These are phyloP conservation scores for Leptodermis oblonga DNA, from an alignment of 257 asterid species.

Conservation along the genomic window DNA sequence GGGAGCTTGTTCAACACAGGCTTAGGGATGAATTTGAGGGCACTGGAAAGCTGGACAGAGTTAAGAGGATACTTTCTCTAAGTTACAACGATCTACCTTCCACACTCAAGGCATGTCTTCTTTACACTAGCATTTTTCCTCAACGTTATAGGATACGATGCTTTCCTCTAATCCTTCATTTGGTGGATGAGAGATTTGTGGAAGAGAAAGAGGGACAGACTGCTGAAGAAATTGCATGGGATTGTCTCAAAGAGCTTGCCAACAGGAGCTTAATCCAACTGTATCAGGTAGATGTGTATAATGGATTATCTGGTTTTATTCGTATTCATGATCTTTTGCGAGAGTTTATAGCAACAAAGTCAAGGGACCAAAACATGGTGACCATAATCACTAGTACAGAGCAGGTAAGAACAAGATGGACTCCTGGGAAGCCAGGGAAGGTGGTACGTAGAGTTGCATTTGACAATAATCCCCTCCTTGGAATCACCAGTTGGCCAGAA, in stretches of 20 bases:
- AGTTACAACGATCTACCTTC: conserved; percentile 19
- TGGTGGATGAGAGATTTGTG: not conserved
- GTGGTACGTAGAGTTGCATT: conserved; percentile 17
- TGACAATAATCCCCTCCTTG: not conserved
- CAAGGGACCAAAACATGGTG: conserved; percentile 16
- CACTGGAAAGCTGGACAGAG: conserved; percentile 1
- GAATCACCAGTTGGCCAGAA: not conserved
- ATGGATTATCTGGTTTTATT: conserved; percentile 1
- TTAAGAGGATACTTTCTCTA: conserved; percentile 12
- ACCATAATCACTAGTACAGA: not conserved
- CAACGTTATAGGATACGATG: not conserved
- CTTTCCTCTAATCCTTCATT: not conserved
- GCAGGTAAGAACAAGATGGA: not conserved
- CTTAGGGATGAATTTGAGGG: conserved; percentile 4
- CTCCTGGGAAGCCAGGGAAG: not conserved
- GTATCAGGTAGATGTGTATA: not conserved
- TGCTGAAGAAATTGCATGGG: not conserved
- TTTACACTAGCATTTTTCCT: conserved; percentile 13
- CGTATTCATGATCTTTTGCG: conserved; percentile 19
- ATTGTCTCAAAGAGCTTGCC: conserved; percentile 21
- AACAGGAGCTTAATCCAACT: conserved; percentile 25
- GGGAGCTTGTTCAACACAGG: not conserved
- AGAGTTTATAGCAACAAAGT: conserved; percentile 9
- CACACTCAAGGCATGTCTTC: conserved; percentile 18
- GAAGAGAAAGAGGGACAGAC: not conserved